Base-by-base conservation (phyloP, 2,329 filamentous ascomycete species). In the Botrytis sinoallii region DNA sequence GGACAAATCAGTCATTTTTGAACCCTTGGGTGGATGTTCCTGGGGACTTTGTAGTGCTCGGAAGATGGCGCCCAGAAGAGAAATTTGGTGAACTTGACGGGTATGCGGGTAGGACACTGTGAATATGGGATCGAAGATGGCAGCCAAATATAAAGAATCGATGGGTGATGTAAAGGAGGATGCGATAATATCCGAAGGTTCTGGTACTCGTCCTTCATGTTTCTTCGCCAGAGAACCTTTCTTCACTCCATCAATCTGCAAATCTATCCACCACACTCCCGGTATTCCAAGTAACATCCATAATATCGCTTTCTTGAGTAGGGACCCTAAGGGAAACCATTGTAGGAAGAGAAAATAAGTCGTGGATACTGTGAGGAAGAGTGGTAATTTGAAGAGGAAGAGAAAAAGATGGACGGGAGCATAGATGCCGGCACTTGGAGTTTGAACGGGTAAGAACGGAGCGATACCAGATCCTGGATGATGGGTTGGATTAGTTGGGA, bases 241-340 rank as follows among this genome's bases (percentile, higher is more conserved):
- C 84, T 93, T 95, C 71, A 99, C 96, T 74, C 95, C 95, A 82
- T 99, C 96, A 77, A 99, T 93, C 83, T 98, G 95, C n/a, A 99
- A 86, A 83, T 99, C 96, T 73, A 98, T 91, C 95, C 95, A 98
- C 94, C 95, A 98, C 74, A 99, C 93, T 42, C 96, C 95, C 0
- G 95, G 94, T 74, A 97, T 92, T 55, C 90, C 92, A 78, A 99
- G 88, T 77, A 98, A 88, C 75, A 90, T 88, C 95, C 96, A 98
- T 71, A 98, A 85, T 67, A 94, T 89, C 20, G 93, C 89, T 84
- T 98, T 98, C 80, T 94, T 94, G 61, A 90, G 84, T 48, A 90
- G 80, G 14, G 87, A 87, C 1, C 89, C 90, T 16, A 92, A 86
- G 0, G 94, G 94, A 22, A 97, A 88, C 87, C 91, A 93, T 84